Base-by-base conservation (phyloP, 2,329 filamentous ascomycete genomes). In the Coniochaeta hoffmannii region DNA sequence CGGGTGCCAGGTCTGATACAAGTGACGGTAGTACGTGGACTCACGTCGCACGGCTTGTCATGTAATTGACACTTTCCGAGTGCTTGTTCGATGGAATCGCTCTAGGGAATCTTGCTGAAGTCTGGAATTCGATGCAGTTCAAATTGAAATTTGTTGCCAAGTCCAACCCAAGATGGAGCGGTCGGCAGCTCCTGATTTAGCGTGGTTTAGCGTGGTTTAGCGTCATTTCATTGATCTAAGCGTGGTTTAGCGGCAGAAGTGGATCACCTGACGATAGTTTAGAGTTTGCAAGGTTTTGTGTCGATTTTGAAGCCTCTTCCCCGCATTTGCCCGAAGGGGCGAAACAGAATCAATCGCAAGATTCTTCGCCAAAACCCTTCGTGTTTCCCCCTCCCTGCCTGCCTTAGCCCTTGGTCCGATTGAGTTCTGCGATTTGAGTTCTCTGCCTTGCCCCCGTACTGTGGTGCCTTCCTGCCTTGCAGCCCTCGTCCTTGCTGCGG, bases 301-400 rank as follows among this genome's bases (percentile, higher is more conserved):
- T 26, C 15, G 26, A n/a, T 31, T 10, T 50, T 4, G 7, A 34
- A 51, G 49, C 49, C 32, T 51, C 31, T 51, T 51, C 49, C 49
- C 49, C 49, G 49, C 49, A 51, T 51, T 15, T 51, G 49, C n/a
- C 49, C 49, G 28, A 51, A n/a, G 49, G 19, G 41, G 41, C 41
- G 41, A 46, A 28, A 46, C 41, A 28, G 12, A 46, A 15, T 26
- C 26, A 34, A 22, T 32, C 49, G 49, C 31, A 19, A 24, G 31
- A 32, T 51, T 34, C 31, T 51, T 51, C 49, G 49, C 49, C 32
- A 31, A 51, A 51, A 51, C 15, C 26, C 26, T 31, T 22, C 49
- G 9, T 22, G n/a, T 51, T 51, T 32, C 6, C 49, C 22, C 30
- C 49, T 34, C 28, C 31, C 28, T 41, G 36, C 36, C 17, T 41